Evolutionary conservation across 2,329 filamentous ascomycete species (phyloP), one percentile per base, ranked within the genome.

Genomic region (Xylariaceae sp.): DNA sequence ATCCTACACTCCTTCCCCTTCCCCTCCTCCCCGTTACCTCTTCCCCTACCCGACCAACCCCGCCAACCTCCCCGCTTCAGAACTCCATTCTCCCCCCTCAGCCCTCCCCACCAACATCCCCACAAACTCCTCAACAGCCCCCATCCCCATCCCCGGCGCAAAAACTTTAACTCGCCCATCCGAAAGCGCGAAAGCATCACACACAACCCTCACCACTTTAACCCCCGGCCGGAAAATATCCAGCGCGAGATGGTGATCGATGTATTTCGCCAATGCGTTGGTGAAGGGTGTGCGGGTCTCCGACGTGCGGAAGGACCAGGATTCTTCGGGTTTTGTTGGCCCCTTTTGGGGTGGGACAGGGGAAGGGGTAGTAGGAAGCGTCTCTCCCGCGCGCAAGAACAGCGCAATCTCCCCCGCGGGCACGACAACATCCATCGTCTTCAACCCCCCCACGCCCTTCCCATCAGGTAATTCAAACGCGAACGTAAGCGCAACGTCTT

Each of bases 171-270:
- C 54, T 34, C 80, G 74, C 9, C 64, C 77, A 61, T 83, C 81
- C 0, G 79, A 79, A 9, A 85, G 71, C 44, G 80, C 78, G 58
- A 85, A 86, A 0, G 81, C 82, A 0, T 78, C 79, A 60, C 82
- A 85, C 0, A 80, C 81, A 34, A 85, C 75, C 62, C 82, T 81
- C 10, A 73, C 73, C 23, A 85, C 70, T 1, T 76, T 72, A 2
- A 84, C 81, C n/a, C 77, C 74, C 0, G 82, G 79, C 63, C 85
- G 81, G 57, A 82, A 81, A 63, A 85, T 64, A 65, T 85, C 75
- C 11, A 86, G 69, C 0, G 78, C 81, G 4, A 84, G 73, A n/a
- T 77, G 73, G 57, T 77, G 70, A 41, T 5, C 84, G 61, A 58
- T 85, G 23, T 30, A 85, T 4, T 67, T 67, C 0, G 75, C 77